phyloP scores from a whole-genome alignment of 768 basidiomycete species.

The Butyriboletus loyo region DNA sequence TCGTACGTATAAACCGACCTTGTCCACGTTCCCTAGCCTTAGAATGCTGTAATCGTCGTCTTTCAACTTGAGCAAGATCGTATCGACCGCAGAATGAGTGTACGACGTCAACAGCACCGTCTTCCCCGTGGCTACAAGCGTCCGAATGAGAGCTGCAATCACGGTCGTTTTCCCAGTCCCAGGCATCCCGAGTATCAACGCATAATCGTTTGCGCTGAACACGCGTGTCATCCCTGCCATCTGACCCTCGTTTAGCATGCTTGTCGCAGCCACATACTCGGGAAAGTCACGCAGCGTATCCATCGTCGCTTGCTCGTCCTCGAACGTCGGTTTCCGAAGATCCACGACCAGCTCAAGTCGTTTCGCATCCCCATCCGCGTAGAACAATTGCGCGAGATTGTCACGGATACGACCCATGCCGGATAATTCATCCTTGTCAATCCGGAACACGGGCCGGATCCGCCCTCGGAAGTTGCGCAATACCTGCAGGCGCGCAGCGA shows the following conservation, averaged over 20 bases:
- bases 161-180: slow-evolving; percentile 98
- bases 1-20: slow-evolving; percentile 46
- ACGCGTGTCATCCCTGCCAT: slow-evolving; percentile 67
- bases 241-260: slow-evolving; percentile 70
- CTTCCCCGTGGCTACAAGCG: slow-evolving; percentile 77
- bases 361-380: slow-evolving; percentile 65
- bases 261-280: slow-evolving; percentile 32
- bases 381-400: slow-evolving; percentile 88
- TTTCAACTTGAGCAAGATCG: slow-evolving; percentile 82
- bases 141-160: slow-evolving; percentile 82
- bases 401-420: slow-evolving; percentile 88
- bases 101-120: slow-evolving; percentile 87
- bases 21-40: slow-evolving; percentile 87
- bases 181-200: slow-evolving; percentile 94
- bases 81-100: slow-evolving; percentile 98
- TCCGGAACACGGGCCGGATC: slow-evolving; percentile 56
- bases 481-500: slow-evolving; percentile 39
- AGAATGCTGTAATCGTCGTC: slow-evolving; percentile 71
- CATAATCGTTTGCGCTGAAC: slow-evolving; percentile 81
- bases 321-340: slow-evolving; percentile 65
- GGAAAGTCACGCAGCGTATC: slow-evolving; percentile 19
- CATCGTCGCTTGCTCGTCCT: slow-evolving; percentile 25
- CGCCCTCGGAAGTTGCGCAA: slow-evolving; percentile 14
- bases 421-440: slow-evolving; percentile 92
- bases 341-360: slow-evolving; percentile 81